Evolutionary conservation across 2,329 filamentous ascomycete species (phyloP).

Genomic region (Monilinia laxa): DNA sequence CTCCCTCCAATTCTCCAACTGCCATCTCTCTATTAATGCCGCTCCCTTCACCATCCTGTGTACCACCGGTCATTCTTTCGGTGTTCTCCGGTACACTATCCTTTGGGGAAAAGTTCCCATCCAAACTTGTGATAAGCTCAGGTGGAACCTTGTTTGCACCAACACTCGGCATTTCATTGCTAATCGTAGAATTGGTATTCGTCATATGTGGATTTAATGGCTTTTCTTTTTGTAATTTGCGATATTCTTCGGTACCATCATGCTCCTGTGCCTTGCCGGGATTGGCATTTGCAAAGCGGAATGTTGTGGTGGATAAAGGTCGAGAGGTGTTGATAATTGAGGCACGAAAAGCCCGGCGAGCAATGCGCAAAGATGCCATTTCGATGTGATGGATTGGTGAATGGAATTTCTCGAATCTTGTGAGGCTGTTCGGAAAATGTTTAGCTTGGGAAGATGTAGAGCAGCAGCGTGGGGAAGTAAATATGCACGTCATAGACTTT

Average conservation of each 20-base stretch:
- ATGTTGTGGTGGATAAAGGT: conserved; percentile 20
- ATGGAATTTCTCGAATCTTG: neutral
- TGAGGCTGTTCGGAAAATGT: neutral
- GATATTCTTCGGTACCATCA: conserved; percentile 53
- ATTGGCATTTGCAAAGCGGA: conserved; percentile 20
- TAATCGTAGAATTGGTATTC: conserved; percentile 62
- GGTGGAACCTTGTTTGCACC: conserved; percentile 58
- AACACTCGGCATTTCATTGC: conserved; percentile 60
- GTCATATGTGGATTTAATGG: conserved; percentile 61
- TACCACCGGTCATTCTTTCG: conserved; percentile 63
- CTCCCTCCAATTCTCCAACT: conserved; percentile 85
- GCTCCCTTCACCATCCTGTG: conserved; percentile 51
- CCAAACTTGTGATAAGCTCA: conserved; percentile 57
- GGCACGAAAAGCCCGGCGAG: conserved; percentile 16
- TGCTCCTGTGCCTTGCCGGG: conserved; percentile 43
- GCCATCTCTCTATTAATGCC: conserved; percentile 60
- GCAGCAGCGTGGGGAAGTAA: conserved; percentile 1
- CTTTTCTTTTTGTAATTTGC: conserved; percentile 57
- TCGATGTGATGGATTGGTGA: neutral
- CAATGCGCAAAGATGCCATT: conserved; percentile 20
- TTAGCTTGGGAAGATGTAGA: neutral
- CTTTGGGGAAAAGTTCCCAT: conserved; percentile 56
- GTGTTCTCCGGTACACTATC: conserved; percentile 62
- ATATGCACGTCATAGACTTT: conserved; percentile 15
- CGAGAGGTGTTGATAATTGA: conserved; percentile 16